A percentile compares a stretch with the other conserved stretches of the same genome.
Evolutionary conservation across 441 rosid genomes (phyloP).

Genomic region (Corymbia calophylla): DNA sequence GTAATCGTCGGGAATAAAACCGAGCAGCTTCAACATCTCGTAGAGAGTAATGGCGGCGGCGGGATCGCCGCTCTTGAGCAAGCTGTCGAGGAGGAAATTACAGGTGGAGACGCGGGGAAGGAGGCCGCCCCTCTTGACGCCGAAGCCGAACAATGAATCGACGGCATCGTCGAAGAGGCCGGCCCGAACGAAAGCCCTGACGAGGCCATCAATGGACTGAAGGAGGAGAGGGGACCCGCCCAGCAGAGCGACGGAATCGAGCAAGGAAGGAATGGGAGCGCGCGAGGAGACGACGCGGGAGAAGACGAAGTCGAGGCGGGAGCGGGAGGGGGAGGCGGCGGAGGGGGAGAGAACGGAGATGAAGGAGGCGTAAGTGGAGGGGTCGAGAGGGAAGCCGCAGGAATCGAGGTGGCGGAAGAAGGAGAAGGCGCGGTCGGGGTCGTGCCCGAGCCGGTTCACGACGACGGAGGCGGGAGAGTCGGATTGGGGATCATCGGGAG

Average conservation of each 20-base stretch:
- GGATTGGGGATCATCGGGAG: background rate
- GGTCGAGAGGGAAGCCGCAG: slow-evolving; percentile 26
- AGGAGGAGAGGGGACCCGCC: slow-evolving; percentile 5
- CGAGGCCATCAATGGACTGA: slow-evolving; percentile 32
- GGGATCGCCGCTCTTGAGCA: slow-evolving; percentile 30
- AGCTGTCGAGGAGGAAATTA: slow-evolving; percentile 57
- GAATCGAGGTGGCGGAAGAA: slow-evolving; percentile 24
- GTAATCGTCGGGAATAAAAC: slow-evolving; percentile 41
- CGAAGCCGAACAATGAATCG: slow-evolving; percentile 36
- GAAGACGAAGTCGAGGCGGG: slow-evolving; percentile 36
- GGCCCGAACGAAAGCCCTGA: slow-evolving; percentile 43
- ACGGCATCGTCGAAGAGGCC: slow-evolving; percentile 58
- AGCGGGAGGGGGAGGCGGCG: slow-evolving; percentile 30
- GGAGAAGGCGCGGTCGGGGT: slow-evolving; percentile 26
- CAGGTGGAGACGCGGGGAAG: slow-evolving; percentile 35
- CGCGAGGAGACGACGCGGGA: slow-evolving; percentile 24
- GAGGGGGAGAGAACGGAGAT: slow-evolving; percentile 33
- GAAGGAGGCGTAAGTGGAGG: slow-evolving; percentile 36
- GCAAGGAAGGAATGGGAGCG: slow-evolving; percentile 33
- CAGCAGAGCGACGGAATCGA: slow-evolving; percentile 21
- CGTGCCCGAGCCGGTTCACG: background rate
- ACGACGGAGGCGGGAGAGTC: background rate
- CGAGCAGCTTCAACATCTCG: slow-evolving; percentile 37
- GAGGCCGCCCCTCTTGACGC: slow-evolving; percentile 22
- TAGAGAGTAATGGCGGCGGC: slow-evolving; percentile 40